Conservation (phyloP, 2,329 filamentous ascomycete species). For the Colletotrichum viniferum region DNA sequence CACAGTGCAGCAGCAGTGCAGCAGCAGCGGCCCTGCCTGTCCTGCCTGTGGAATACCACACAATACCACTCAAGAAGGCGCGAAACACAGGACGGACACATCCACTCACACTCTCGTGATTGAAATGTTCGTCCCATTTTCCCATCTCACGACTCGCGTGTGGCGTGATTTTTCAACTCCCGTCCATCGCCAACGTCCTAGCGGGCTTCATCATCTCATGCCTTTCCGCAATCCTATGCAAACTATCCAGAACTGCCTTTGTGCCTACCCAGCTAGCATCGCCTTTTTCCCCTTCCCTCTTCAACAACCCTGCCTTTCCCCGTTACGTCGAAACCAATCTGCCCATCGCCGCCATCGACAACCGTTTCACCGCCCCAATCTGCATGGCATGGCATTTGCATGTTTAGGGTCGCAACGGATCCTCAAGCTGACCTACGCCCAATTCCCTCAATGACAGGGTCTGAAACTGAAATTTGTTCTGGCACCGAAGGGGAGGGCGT, state of each 20-base stretch:
- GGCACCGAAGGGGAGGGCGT: background rate
- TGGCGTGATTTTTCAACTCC: constrained; percentile 16
- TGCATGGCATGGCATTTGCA: background rate
- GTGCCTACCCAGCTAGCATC: background rate
- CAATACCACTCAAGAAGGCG: background rate
- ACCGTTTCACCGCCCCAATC: background rate
- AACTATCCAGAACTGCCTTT: background rate
- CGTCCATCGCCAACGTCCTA: constrained; percentile 6
- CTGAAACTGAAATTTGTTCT: constrained; percentile 10
- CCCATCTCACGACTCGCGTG: constrained; percentile 7
- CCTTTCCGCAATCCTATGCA: background rate
- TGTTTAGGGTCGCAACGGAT: background rate
- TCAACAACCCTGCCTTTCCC: background rate
- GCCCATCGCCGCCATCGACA: background rate
- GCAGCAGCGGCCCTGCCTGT: background rate
- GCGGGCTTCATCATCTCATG: background rate
- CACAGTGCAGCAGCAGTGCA: background rate
- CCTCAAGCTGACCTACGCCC: background rate
- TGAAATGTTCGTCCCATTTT: constrained; percentile 18
- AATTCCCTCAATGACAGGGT: constrained; percentile 2
- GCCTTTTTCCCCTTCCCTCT: background rate
- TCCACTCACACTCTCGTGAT: background rate
- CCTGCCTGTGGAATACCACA: background rate
- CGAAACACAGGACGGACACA: background rate
- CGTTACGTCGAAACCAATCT: background rate